Evolutionary conservation across 2,329 filamentous ascomycete genomes (phyloP).

Genomic region (Beauveria asiatica): DNA sequence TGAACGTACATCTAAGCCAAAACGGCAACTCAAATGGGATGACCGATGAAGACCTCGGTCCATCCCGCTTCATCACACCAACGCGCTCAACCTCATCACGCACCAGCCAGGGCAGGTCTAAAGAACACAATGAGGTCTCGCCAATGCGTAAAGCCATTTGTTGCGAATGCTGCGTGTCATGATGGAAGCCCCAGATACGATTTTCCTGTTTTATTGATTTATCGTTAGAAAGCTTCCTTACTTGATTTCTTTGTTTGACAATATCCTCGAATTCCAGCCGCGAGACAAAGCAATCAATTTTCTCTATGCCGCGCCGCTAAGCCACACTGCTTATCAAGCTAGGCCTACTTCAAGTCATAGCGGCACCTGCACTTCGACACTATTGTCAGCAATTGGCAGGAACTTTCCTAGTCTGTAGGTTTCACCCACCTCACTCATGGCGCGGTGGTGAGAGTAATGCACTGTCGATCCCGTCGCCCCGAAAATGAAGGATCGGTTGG

Average conservation of each 20-base stretch:
- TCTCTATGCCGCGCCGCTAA: not conserved
- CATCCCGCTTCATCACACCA: constrained; percentile 1
- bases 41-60: not conserved
- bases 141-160: not conserved
- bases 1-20: not conserved
- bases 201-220: not conserved
- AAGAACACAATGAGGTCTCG: not conserved
- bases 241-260: too few relatives aligned
- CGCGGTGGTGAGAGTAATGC: too few relatives aligned
- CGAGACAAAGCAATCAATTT: too few relatives aligned
- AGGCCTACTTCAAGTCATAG: too few relatives aligned
- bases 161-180: not conserved
- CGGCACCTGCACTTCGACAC: too few relatives aligned
- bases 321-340: too few relatives aligned
- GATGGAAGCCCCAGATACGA: not conserved
- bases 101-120: not conserved
- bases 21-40: constrained; percentile 5
- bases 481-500: too few relatives aligned
- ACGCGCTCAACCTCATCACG: not conserved
- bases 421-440: too few relatives aligned
- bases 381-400: too few relatives aligned
- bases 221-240: not conserved
- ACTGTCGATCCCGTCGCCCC: too few relatives aligned
- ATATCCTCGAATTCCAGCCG: too few relatives aligned
- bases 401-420: too few relatives aligned